phyloP scores from a whole-genome alignment of 768 basidiomycete species.

The Rhodotorula sphaerocarpa region DNA sequence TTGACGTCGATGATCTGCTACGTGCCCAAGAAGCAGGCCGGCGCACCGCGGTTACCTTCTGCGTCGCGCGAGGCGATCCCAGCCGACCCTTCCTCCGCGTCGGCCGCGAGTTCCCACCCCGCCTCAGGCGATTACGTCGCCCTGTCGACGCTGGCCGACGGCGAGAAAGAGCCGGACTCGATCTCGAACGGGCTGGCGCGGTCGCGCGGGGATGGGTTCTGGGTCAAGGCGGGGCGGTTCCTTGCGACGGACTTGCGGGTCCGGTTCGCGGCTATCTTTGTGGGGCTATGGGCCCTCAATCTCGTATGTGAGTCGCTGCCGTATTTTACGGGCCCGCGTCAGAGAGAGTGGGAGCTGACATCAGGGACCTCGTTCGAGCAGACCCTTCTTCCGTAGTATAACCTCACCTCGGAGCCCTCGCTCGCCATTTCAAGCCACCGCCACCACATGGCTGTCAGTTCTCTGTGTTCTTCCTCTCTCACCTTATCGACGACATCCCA shows the following conservation, averaged over 20 bases:
- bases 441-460: no score
- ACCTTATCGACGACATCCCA: no score
- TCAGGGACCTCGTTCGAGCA: no score
- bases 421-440: no score
- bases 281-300: constrained; percentile 60
- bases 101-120: background rate
- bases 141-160: constrained; percentile 18
- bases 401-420: no score
- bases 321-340: no score
- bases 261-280: constrained; percentile 47
- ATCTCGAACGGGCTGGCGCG: constrained; percentile 3
- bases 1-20: constrained; percentile 53
- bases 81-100: constrained; percentile 1
- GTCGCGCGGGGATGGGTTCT: constrained; percentile 34
- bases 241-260: constrained; percentile 47
- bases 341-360: no score
- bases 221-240: constrained; percentile 36
- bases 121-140: constrained; percentile 26
- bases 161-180: background rate
- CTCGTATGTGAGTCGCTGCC: constrained; percentile 45
- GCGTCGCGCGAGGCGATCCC: constrained; percentile 28
- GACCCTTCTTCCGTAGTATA: background rate
- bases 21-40: constrained; percentile 38
- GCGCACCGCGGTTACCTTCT: constrained; percentile 11
- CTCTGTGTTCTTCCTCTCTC: no score